Base-by-base conservation (phyloP, 2,329 filamentous ascomycete species). In the Aspergillus felis region DNA sequence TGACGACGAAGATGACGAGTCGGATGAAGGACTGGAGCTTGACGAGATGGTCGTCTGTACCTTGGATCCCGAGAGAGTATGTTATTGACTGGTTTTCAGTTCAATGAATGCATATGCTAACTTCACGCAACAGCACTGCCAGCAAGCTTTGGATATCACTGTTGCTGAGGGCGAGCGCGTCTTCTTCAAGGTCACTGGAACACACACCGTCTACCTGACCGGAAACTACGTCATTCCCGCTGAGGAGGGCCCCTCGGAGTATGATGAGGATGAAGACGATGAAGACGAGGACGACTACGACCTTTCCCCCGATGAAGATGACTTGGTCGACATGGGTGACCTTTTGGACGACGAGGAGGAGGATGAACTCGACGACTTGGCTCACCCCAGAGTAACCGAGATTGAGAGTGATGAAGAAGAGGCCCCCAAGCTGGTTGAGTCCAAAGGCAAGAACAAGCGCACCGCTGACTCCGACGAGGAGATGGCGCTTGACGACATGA, bases 31-130 rank as follows among this genome's bases (percentile, higher is more conserved):
- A 27, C 76, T 84, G 54, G 86, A 91, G 70, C 80, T 93, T 54
- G 91, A 97, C 76, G 90, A 97, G 81, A 91, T 90, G 68, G 92
- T 97, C 66, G 80, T 99, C 68, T 99, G 94, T 85, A 99, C 94
- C 61, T 86, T 99, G 55, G 92, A 97, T 79, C 90, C 92, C 32
- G 87, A 91, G 76, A 90, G 88, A 81, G 94, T 97, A 87, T 75
- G 84, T 72, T 56, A 48, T 24, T 50, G 10, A 20, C 50, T 35
- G 24, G 44, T 35, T 3, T 51, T 50, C 50, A 61, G 2, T 14
- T 6, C 22, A 20, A 25, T 17, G 24, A 55, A 56, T 60, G 38
- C 56, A 38, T 17, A 38, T 38, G 49, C 49, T 63, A 41, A 63
- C 49, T 22, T 56, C n/a, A 50, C 46, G 47, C 46, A 22, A 49